These are phyloP conservation scores for Trichocladium uniseriatum DNA, from an alignment of 495 filamentous ascomycete species.

Conservation along the genomic window DNA sequence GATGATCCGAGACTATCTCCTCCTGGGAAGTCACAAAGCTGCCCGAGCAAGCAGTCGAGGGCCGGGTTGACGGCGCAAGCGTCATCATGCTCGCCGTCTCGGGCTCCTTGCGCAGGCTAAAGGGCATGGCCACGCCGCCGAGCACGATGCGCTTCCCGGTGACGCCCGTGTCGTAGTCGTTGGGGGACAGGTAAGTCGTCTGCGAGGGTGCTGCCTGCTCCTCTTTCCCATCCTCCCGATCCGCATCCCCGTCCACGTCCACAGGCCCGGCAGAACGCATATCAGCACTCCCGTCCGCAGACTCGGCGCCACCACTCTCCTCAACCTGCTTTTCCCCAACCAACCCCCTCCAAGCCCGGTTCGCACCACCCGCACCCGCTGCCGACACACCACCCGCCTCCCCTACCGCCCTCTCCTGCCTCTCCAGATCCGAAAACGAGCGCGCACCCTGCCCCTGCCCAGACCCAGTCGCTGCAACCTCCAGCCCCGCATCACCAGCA, in stretches of 20 bases:
- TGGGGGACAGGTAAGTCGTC: conserved; percentile 8
- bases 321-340: conserved; percentile 36
- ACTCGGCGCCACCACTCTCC: neutral
- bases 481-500: neutral
- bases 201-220: neutral
- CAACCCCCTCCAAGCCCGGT: conserved; percentile 25
- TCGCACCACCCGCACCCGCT: neutral
- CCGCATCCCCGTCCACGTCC: conserved; percentile 6
- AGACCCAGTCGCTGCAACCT: conserved; percentile 16
- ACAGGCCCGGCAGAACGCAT: conserved; percentile 4
- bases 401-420: conserved; percentile 18
- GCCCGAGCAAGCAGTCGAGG: conserved; percentile 1
- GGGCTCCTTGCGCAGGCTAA: conserved; percentile 37
- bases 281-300: conserved; percentile 22
- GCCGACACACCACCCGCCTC: neutral
- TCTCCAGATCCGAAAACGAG: conserved; percentile 27
- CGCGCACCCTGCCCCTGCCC: conserved; percentile 33
- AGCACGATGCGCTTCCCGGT: conserved; percentile 40
- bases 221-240: conserved; percentile 6
- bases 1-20: too few relatives aligned
- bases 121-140: conserved; percentile 44
- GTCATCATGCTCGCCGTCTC: conserved; percentile 49
- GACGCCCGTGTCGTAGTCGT: conserved; percentile 27
- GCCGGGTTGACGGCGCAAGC: conserved; percentile 20
- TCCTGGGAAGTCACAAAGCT: too few relatives aligned